Base-by-base conservation (phyloP, 169 alveolate species). In the Toxoplasma gondii region DNA sequence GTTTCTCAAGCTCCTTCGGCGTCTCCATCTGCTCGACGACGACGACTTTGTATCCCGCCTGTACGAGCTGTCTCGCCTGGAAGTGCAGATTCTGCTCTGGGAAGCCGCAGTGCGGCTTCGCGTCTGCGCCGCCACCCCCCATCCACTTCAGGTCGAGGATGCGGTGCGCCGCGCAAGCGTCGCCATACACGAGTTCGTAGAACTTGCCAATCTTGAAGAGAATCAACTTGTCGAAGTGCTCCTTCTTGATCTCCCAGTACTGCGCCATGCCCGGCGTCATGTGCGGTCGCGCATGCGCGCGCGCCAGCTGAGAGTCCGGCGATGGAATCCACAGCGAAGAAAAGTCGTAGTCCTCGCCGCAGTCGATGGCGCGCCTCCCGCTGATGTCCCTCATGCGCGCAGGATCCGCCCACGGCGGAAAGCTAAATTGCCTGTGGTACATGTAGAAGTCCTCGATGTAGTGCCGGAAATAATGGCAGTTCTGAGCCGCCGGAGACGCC, bases 1-100 rank as follows among this genome's bases (percentile, higher is more conserved):
- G 97, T 93, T 94, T 95, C 92, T 97, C 96, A 94, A 99, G 94
- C 96, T 98, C 98, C 83, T 98, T 98, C 27, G 99, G 99, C 29
- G 99, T 99, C 96, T 99, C 99, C 90, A 99, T 99, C 96, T 99
- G 99, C 96, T 99, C 99, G 10, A 99, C 99, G n/a, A 99, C 99
- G 10, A 99, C 99, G 12, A 99, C 99, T 92, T 98, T 98, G 94
- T 96, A 98, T 36, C 99, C 99, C 74, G 97, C 94, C 54, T 97
- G 96, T 0, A 99, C 99, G 64, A 99, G 98, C 74, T 95, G 97
- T 43, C 97, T 96, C 0, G 99, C 99, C 93, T 93, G 98, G 81
- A 97, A 96, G 91, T 99, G 99, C 34, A 99, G 95, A n/a, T 98
- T 98, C 92, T 98, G 98, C 96, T 99, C 99, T 4, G 99, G 99